These are phyloP conservation scores for Cutaneotrichosporon spelunceum DNA, from an alignment of 1,284 basidiomycete species.

Conservation along the genomic window DNA sequence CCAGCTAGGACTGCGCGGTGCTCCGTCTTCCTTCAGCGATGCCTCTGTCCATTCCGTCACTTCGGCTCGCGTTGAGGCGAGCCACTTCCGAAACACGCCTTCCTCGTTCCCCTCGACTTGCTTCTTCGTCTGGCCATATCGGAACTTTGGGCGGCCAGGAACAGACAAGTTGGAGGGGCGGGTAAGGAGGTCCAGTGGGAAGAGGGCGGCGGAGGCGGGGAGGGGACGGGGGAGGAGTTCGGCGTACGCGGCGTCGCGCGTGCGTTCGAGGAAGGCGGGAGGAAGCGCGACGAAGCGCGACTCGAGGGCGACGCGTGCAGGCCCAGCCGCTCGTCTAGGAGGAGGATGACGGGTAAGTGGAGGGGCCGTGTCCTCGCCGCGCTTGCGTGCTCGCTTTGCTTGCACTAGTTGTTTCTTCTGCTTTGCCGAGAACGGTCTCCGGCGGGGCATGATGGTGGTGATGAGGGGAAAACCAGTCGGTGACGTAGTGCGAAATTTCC, in stretches of 20 bases:
- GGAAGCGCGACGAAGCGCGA: conserved; percentile 64
- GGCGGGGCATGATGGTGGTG: conserved; percentile 12
- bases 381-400: conserved; percentile 72
- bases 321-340: not conserved
- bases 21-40: conserved; percentile 14
- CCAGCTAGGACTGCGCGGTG: conserved; percentile 56
- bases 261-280: conserved; percentile 62
- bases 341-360: not conserved
- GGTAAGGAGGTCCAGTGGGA: conserved; percentile 43
- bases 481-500: not conserved
- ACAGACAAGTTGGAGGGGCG: conserved; percentile 50
- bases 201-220: conserved; percentile 53
- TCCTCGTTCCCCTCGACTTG: conserved; percentile 83
- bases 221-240: conserved; percentile 63
- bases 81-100: conserved; percentile 71
- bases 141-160: conserved; percentile 75
- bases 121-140: conserved; percentile 74
- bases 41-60: conserved; percentile 59
- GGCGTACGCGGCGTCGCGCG: conserved; percentile 60
- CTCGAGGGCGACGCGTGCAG: not conserved
- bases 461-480: not conserved
- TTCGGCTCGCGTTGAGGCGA: conserved; percentile 60
- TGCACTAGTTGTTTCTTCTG: conserved; percentile 67
- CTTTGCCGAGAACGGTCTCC: conserved; percentile 56
- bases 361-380: conserved; percentile 56